These are phyloP conservation scores for Trichophyton equinum DNA, from an alignment of 2,329 filamentous ascomycete species.

Conservation along the genomic window DNA sequence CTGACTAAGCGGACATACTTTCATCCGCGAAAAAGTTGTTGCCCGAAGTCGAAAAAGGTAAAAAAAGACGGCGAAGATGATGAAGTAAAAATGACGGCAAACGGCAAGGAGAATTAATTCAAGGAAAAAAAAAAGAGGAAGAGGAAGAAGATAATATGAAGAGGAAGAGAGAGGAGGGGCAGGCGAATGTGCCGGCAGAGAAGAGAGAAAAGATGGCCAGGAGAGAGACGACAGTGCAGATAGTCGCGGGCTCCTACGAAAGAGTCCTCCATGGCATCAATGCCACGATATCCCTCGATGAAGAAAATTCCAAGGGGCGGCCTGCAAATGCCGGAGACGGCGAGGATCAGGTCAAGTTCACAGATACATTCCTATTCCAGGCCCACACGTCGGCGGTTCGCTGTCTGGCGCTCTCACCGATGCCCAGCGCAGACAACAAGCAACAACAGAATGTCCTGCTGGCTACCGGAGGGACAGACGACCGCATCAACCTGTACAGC, in stretches of 20 bases:
- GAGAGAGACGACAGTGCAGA: constrained; percentile 54
- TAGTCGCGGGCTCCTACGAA: constrained; percentile 89
- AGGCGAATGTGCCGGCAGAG: not conserved
- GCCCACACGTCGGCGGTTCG: constrained; percentile 84
- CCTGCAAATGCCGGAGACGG: constrained; percentile 12
- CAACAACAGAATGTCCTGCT: constrained; percentile 69
- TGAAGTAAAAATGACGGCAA: too few species aligned
- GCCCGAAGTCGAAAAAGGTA: not conserved
- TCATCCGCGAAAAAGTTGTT: not conserved
- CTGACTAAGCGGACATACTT: not conserved
- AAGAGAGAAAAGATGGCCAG: constrained; percentile 14
- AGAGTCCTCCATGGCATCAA: constrained; percentile 81
- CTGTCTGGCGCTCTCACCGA: constrained; percentile 72
- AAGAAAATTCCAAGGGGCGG: not conserved
- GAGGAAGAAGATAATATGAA: not conserved
- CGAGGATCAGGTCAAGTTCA: constrained; percentile 48
- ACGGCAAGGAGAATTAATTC: too few species aligned
- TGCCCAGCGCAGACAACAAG: constrained; percentile 44
- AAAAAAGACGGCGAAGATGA: not conserved
- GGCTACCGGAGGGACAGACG: constrained; percentile 83
- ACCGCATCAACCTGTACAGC: constrained; percentile 87
- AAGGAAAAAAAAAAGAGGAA: not conserved
- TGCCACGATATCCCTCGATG: constrained; percentile 41
- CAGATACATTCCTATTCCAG: constrained; percentile 91
- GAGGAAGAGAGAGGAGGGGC: not conserved